Conservation (phyloP, 371 early-diverging fungal genomes). For the Mortierella sp. region DNA sequence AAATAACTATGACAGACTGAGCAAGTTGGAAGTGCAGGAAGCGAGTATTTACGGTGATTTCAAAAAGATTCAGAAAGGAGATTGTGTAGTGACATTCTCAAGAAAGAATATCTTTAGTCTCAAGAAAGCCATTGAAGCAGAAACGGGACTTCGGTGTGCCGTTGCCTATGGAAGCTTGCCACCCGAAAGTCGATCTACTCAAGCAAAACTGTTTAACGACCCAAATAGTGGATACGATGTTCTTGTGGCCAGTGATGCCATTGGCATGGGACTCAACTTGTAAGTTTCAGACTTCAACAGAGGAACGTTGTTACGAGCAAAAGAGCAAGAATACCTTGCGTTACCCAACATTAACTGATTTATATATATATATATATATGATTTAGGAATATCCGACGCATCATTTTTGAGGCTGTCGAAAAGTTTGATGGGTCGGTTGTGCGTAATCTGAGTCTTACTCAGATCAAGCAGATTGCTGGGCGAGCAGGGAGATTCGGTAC, state of each 20-base stretch:
- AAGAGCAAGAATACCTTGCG: neutral
- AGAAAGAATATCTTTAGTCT: constrained; percentile 82
- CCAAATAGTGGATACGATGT: constrained; percentile 84
- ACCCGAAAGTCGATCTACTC: constrained; percentile 91
- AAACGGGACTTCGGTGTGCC: constrained; percentile 84
- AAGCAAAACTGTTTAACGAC: constrained; percentile 94
- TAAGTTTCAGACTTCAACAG: constrained; percentile 52
- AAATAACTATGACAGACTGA: constrained; percentile 84
- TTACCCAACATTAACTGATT: neutral
- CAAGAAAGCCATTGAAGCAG: constrained; percentile 82
- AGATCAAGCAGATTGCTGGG: constrained; percentile 95
- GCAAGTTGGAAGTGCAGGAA: constrained; percentile 69
- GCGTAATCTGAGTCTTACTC: constrained; percentile 73
- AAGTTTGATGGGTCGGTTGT: constrained; percentile 84
- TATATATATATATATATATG: neutral
- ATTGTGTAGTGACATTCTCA: constrained; percentile 92
- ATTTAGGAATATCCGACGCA: constrained; percentile 84
- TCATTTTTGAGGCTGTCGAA: constrained; percentile 80
- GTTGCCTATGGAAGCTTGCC: constrained; percentile 95
- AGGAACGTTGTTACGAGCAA: neutral
- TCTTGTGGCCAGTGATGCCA: constrained; percentile 95
- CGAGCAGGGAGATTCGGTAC: constrained; percentile 93
- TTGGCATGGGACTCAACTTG: constrained; percentile 98
- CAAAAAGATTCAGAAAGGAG: constrained; percentile 78
- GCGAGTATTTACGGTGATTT: constrained; percentile 69